phyloP scores from a whole-genome alignment of 164 flowering plant species.

The Litsea cubeba region DNA sequence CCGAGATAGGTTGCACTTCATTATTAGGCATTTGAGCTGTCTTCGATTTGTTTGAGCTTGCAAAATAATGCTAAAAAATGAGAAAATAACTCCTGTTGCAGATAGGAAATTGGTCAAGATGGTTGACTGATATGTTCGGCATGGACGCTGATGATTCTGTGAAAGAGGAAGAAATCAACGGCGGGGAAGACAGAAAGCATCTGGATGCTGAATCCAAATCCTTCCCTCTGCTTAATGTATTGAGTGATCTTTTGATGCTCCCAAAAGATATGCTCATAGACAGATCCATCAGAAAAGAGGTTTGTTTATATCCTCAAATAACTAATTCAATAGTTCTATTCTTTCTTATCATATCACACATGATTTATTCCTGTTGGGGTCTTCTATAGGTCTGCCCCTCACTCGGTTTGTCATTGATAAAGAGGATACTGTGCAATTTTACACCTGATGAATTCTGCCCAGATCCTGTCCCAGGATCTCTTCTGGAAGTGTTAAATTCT shows the following conservation, averaged over 20 bases:
- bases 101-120: slow-evolving; percentile 98
- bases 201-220: slow-evolving; percentile 41
- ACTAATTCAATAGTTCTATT: neutral
- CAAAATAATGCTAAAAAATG: neutral
- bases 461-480: slow-evolving; percentile 90
- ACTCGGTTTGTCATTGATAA: slow-evolving; percentile 66
- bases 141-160: slow-evolving; percentile 42
- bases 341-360: neutral
- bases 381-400: slow-evolving; percentile 75
- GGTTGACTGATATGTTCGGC: slow-evolving; percentile 64
- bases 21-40: neutral
- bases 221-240: slow-evolving; percentile 64
- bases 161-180: slow-evolving; percentile 22
- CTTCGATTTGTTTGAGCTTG: neutral
- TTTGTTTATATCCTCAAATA: slow-evolving; percentile 5
- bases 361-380: slow-evolving; percentile 1
- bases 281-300: slow-evolving; percentile 80
- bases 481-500: slow-evolving; percentile 80
- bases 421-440: slow-evolving; percentile 87
- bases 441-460: slow-evolving; percentile 99
- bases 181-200: slow-evolving; percentile 30
- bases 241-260: slow-evolving; percentile 98
- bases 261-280: slow-evolving; percentile 98
- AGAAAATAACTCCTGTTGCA: slow-evolving; percentile 25
- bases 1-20: neutral